phyloP scores from a whole-genome alignment of 306 rosid genomes.

The Cucumis hystrix region DNA sequence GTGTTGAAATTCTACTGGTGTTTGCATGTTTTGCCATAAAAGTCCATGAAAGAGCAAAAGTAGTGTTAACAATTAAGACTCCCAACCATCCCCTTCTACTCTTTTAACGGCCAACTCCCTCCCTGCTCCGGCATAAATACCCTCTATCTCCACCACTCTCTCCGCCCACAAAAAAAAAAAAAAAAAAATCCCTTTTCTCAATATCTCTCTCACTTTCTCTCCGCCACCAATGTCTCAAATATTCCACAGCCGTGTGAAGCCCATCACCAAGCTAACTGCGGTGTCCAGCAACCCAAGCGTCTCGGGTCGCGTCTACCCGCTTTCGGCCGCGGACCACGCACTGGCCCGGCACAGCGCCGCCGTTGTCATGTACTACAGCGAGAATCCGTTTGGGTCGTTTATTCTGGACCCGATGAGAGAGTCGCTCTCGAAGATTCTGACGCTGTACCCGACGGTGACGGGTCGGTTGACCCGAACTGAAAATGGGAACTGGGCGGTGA shows the following conservation, averaged over 20 bases:
- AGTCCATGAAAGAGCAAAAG: background rate
- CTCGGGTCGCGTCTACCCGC: slow-evolving; percentile 13
- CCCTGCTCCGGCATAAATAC: background rate
- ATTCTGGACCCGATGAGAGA: slow-evolving; percentile 42
- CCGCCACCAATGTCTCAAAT: background rate
- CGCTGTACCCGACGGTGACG: slow-evolving; percentile 37
- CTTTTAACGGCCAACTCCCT: background rate
- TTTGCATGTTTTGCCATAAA: background rate
- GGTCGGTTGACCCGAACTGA: slow-evolving; percentile 34
- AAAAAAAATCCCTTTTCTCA: background rate
- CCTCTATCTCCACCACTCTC: background rate
- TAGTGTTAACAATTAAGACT: background rate
- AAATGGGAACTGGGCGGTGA: slow-evolving; percentile 40
- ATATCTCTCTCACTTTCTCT: background rate
- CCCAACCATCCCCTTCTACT: background rate
- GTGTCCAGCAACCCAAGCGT: slow-evolving; percentile 45
- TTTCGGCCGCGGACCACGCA: slow-evolving; percentile 32
- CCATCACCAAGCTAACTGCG: slow-evolving; percentile 30
- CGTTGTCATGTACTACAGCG: slow-evolving; percentile 38
- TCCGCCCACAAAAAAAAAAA: background rate
- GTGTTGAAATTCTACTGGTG: background rate
- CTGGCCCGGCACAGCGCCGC: slow-evolving; percentile 40
- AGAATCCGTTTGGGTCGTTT: slow-evolving; percentile 21
- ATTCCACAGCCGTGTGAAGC: slow-evolving; percentile 13
- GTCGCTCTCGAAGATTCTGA: slow-evolving; percentile 23